Evolutionary conservation across 208 protist genomes (phyloP).

Genomic region (Leishmania mexicana): DNA sequence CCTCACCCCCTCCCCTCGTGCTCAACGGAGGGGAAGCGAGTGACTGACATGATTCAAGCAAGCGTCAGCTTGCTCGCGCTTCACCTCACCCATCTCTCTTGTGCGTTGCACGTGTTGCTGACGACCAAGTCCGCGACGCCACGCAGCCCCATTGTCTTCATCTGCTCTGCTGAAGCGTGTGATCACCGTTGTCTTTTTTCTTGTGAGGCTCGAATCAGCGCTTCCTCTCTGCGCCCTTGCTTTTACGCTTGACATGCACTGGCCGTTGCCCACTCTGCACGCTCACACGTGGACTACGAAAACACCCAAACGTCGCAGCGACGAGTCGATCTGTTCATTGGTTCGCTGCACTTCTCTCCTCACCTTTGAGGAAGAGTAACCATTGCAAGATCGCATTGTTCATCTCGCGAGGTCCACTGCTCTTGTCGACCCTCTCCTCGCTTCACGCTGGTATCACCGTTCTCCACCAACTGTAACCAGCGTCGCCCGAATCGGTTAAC

Average conservation of each 20-base stretch:
- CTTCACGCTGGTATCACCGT: not conserved
- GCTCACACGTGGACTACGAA: not conserved
- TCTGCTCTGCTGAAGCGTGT: not conserved
- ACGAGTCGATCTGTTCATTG: conserved; percentile 2
- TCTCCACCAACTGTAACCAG: not conserved
- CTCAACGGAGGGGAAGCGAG: not conserved
- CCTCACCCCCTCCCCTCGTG: not conserved
- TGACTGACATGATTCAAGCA: not conserved
- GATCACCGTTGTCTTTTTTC: not conserved
- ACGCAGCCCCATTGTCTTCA: not conserved
- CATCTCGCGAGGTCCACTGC: not conserved
- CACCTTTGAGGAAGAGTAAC: not conserved
- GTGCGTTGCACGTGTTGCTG: not conserved
- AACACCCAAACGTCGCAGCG: not conserved
- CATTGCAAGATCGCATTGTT: not conserved
- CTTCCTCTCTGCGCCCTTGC: not conserved
- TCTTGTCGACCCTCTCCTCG: not conserved
- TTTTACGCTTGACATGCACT: not conserved
- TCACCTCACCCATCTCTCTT: not conserved
- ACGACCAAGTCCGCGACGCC: not conserved
- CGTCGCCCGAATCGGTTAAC: not conserved
- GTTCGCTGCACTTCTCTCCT: conserved; percentile 5
- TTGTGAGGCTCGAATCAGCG: not conserved
- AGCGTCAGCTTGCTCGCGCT: not conserved
- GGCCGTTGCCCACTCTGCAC: not conserved